Evolutionary conservation across 1,284 basidiomycete species (phyloP).

Genomic region (Apiotrichum mycotoxinovorans): DNA sequence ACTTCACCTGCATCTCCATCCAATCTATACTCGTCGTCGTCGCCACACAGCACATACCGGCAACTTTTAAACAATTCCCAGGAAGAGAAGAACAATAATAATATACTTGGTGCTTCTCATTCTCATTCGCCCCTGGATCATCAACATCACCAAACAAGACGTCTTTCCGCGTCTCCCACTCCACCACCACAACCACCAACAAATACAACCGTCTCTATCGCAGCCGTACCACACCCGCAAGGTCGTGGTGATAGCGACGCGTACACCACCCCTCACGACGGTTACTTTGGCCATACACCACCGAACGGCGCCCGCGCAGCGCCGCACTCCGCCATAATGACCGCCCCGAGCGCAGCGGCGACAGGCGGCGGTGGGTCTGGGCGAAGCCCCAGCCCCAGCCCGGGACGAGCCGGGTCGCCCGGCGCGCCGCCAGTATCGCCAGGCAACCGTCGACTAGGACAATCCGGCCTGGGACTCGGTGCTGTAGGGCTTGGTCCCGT

Average conservation of each 20-base stretch:
- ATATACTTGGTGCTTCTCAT: background rate
- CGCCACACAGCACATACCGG: background rate
- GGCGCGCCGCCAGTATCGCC: constrained; percentile 4
- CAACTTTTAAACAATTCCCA: no score
- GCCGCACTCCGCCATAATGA: background rate
- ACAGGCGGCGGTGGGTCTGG: background rate
- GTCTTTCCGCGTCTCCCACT: background rate
- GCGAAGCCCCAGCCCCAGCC: background rate
- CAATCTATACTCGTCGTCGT: background rate
- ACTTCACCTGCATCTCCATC: background rate
- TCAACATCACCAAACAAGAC: background rate
- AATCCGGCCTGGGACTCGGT: constrained; percentile 4
- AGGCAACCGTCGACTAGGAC: background rate
- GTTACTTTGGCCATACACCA: background rate
- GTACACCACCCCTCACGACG: background rate
- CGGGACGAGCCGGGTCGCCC: constrained; percentile 6
- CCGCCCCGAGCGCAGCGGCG: background rate
- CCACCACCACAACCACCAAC: background rate
- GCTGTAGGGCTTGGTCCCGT: constrained; percentile 17
- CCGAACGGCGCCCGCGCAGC: background rate
- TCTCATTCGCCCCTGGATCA: background rate
- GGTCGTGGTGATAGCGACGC: background rate
- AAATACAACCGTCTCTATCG: no score
- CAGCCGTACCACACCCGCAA: background rate
- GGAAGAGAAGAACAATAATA: background rate